phyloP scores from a whole-genome alignment of 1,284 basidiomycete genomes.

The Agroathelia rolfsii region DNA sequence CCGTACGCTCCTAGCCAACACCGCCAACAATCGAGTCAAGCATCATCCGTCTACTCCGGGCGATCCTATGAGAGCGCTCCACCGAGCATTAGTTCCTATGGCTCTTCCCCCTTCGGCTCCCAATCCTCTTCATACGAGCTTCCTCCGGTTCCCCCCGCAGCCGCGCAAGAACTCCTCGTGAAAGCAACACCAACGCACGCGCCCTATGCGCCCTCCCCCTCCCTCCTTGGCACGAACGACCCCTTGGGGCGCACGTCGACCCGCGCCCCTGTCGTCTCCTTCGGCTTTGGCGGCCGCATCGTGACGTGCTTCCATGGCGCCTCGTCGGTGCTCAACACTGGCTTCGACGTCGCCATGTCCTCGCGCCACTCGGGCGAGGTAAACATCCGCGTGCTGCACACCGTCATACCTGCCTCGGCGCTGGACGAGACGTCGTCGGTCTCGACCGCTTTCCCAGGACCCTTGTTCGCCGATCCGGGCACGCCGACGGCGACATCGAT shows the following conservation, averaged over 20 bases:
- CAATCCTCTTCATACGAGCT: conserved; percentile 12
- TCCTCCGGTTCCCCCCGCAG: conserved; percentile 2
- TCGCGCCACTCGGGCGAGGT: conserved; percentile 64
- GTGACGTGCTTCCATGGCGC: conserved; percentile 81
- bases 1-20: conserved; percentile 32
- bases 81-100: conserved; percentile 5
- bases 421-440: conserved; percentile 43
- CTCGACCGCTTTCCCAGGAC: conserved; percentile 88
- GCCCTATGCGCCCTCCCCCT: conserved; percentile 66
- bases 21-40: conserved; percentile 17
- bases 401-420: conserved; percentile 59
- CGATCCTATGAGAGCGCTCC: conserved; percentile 19
- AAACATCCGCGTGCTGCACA: conserved; percentile 56
- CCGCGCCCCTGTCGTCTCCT: conserved; percentile 72
- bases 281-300: conserved; percentile 84
- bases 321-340: conserved; percentile 54
- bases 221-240: conserved; percentile 73
- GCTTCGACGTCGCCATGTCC: conserved; percentile 69
- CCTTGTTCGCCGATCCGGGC: conserved; percentile 71
- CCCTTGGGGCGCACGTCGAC: conserved; percentile 67
- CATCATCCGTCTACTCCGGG: conserved; percentile 15
- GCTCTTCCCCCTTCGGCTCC: not conserved
- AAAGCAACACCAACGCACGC: conserved; percentile 36
- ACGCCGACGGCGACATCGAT: conserved; percentile 56
- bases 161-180: conserved; percentile 32